These are phyloP conservation scores for Glonium stellatum DNA, from an alignment of 495 filamentous ascomycete species.

Conservation along the genomic window DNA sequence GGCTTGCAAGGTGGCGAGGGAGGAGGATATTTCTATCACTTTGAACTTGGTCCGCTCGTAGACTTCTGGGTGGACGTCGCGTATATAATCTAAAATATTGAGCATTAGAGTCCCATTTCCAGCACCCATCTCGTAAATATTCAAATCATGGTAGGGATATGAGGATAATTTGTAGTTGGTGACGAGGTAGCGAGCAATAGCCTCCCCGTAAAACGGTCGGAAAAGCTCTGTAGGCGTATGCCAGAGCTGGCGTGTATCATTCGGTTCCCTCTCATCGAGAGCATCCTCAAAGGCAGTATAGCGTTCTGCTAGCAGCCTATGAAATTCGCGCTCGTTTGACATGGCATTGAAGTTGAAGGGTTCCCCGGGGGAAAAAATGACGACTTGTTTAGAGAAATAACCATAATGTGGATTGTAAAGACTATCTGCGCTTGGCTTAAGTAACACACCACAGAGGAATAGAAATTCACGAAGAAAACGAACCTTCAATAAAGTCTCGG, in stretches of 20 bases:
- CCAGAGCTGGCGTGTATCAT: slow-evolving; percentile 87
- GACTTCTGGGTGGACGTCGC: slow-evolving; percentile 78
- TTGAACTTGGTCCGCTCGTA: slow-evolving; percentile 91
- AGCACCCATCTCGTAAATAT: slow-evolving; percentile 98
- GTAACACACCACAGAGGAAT: background rate
- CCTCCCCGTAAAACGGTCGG: slow-evolving; percentile 91
- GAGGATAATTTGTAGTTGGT: slow-evolving; percentile 91
- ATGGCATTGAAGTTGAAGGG: slow-evolving; percentile 87
- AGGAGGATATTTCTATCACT: slow-evolving; percentile 86
- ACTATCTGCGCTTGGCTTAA: slow-evolving; percentile 55
- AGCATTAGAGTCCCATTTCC: slow-evolving; percentile 97
- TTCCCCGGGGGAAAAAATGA: slow-evolving; percentile 87
- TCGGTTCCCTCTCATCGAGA: slow-evolving; percentile 61
- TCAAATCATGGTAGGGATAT: slow-evolving; percentile 93
- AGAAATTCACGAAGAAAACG: slow-evolving; percentile 19
- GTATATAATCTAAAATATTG: slow-evolving; percentile 95
- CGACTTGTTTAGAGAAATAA: slow-evolving; percentile 95
- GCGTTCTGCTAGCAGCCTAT: slow-evolving; percentile 61
- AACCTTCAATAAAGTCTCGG: slow-evolving; percentile 95
- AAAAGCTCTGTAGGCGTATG: slow-evolving; percentile 98
- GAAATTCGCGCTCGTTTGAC: slow-evolving; percentile 75
- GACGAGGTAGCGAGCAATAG: slow-evolving; percentile 87
- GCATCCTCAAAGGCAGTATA: slow-evolving; percentile 87
- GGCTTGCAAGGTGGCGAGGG: slow-evolving; percentile 70
- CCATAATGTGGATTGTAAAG: slow-evolving; percentile 96